Conservation (phyloP, 345 rosid genomes). For the Gossypium longicalyx region DNA sequence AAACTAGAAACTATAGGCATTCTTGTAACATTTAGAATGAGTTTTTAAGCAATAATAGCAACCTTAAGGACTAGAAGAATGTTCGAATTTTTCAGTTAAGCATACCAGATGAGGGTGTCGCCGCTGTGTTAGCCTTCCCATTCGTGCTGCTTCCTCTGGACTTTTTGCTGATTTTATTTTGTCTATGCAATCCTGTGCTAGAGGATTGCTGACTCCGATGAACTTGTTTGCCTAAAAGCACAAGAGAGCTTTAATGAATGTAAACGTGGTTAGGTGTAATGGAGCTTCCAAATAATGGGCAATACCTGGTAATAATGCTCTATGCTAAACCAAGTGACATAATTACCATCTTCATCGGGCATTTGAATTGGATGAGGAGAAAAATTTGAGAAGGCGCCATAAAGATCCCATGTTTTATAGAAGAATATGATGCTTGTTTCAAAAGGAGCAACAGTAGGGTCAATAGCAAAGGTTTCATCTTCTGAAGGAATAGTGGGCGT, state of each 20-base stretch:
- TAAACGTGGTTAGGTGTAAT: not conserved
- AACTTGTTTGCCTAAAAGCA: conserved; percentile 22
- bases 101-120: conserved; percentile 62
- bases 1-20: not conserved
- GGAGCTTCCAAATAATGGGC: not conserved
- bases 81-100: not conserved
- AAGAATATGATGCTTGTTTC: conserved; percentile 78
- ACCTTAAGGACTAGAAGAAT: conserved; percentile 9
- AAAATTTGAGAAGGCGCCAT: conserved; percentile 87
- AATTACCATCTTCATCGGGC: conserved; percentile 46
- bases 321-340: conserved; percentile 66
- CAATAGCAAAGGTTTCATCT: conserved; percentile 78
- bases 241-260: not conserved
- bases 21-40: not conserved
- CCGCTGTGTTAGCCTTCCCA: conserved; percentile 70
- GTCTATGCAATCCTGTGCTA: conserved; percentile 53
- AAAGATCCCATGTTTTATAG: conserved; percentile 93
- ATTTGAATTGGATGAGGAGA: conserved; percentile 84
- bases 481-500: conserved; percentile 73
- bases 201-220: conserved; percentile 47
- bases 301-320: conserved; percentile 91
- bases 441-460: conserved; percentile 66
- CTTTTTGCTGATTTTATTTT: conserved; percentile 61
- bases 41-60: not conserved
- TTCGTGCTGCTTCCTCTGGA: conserved; percentile 89